Conservation (phyloP, 169 alveolate genomes). For the Plasmodium gallinaceum region DNA sequence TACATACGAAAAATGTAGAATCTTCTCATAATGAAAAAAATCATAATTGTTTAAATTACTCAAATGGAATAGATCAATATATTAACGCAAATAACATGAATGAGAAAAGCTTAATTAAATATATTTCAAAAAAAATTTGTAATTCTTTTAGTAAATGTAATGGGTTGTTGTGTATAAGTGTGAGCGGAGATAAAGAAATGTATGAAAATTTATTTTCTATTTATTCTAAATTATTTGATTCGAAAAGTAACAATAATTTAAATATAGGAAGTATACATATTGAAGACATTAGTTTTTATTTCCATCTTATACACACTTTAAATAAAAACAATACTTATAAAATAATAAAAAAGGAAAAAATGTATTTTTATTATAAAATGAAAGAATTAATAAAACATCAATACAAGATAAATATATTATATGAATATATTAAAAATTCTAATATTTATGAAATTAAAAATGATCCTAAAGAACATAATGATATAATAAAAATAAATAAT, state of each 20-base stretch:
- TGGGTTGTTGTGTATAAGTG: background rate
- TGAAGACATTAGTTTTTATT: background rate
- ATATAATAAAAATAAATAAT: background rate
- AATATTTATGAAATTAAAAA: background rate
- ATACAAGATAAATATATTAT: constrained; percentile 49
- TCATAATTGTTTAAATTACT: background rate
- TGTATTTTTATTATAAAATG: background rate
- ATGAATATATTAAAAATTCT: constrained; percentile 12
- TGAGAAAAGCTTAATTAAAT: background rate
- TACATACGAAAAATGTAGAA: background rate
- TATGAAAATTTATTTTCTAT: background rate
- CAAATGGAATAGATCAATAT: background rate
- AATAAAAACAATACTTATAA: background rate
- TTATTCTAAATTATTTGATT: background rate
- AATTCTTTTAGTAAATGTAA: background rate
- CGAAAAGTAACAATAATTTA: background rate
- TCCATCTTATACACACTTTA: background rate
- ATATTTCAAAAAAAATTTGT: background rate
- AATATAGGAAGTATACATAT: background rate
- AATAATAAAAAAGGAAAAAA: constrained; percentile 6
- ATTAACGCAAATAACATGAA: background rate
- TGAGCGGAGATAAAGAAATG: background rate
- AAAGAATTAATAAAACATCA: constrained; percentile 75
- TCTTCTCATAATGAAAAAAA: background rate
- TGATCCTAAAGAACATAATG: background rate